These are phyloP conservation scores for Trichoderma simmonsii DNA, from an alignment of 2,329 filamentous ascomycete genomes.

Conservation along the genomic window DNA sequence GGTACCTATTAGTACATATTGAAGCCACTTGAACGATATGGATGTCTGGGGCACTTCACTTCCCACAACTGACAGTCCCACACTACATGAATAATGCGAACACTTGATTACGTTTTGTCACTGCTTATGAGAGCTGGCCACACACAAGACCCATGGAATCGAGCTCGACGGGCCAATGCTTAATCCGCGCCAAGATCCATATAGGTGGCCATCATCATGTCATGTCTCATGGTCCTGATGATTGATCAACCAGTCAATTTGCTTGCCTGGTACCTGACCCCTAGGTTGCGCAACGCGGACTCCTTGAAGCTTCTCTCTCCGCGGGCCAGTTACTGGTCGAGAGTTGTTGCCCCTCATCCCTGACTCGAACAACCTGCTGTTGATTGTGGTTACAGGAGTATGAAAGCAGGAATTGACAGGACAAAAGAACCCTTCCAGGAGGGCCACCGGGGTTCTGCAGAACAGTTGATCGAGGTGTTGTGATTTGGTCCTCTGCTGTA, in stretches of 20 bases:
- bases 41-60: neutral
- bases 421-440: neutral
- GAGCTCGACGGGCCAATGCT: neutral
- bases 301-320: neutral
- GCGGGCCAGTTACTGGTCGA: conserved; percentile 1
- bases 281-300: neutral
- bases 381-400: neutral
- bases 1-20: neutral
- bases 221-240: neutral
- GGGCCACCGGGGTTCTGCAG: neutral
- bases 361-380: neutral
- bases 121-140: neutral
- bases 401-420: neutral
- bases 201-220: neutral
- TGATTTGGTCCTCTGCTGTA: neutral
- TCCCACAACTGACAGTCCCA: neutral
- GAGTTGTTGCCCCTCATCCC: neutral
- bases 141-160: neutral
- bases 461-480: neutral
- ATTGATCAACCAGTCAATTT: conserved; percentile 3
- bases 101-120: neutral
- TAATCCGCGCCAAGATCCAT: neutral
- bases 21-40: neutral
- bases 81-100: neutral
- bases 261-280: neutral